These are phyloP conservation scores for Trypanosoma vivax DNA, from an alignment of 208 protist genomes.

Conservation along the genomic window DNA sequence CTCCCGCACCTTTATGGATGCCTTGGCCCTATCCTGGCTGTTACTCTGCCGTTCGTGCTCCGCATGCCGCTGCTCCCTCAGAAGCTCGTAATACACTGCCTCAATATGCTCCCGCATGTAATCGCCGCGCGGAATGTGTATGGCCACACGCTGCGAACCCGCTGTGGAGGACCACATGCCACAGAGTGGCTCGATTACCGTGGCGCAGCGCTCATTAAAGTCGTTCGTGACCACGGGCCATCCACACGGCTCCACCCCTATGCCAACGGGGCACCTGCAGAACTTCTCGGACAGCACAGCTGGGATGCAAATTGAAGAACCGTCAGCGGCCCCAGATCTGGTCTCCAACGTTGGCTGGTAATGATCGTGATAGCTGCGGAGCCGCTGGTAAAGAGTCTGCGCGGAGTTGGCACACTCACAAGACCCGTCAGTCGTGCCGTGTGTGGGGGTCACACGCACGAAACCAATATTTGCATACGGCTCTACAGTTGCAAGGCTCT, in stretches of 20 bases:
- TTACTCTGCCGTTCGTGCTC: background rate
- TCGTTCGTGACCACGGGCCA: constrained; percentile 50
- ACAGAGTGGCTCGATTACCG: constrained; percentile 37
- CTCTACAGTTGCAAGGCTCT: background rate
- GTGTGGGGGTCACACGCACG: constrained; percentile 27
- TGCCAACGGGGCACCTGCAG: background rate
- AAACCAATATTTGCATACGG: constrained; percentile 55
- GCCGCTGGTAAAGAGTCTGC: background rate
- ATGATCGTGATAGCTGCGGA: background rate
- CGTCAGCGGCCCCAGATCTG: background rate
- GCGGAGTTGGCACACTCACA: background rate
- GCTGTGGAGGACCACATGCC: constrained; percentile 9
- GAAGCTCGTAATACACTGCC: background rate
- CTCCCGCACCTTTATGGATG: constrained; percentile 2
- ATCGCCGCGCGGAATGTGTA: constrained; percentile 20
- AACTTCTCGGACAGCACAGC: background rate
- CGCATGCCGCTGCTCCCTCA: constrained; percentile 3
- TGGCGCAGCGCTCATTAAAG: constrained; percentile 49
- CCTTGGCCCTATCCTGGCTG: background rate
- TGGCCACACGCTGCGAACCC: constrained; percentile 13
- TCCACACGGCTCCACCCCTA: constrained; percentile 14
- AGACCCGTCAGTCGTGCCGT: background rate
- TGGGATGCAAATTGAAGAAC: background rate
- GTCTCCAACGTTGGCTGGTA: background rate
- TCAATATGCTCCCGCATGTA: constrained; percentile 2